Percentiles rank a stretch among this genome's conserved stretches.
Evolutionary conservation across 2,329 filamentous ascomycete genomes (phyloP).

Genomic region (Claviceps pazoutovae): DNA sequence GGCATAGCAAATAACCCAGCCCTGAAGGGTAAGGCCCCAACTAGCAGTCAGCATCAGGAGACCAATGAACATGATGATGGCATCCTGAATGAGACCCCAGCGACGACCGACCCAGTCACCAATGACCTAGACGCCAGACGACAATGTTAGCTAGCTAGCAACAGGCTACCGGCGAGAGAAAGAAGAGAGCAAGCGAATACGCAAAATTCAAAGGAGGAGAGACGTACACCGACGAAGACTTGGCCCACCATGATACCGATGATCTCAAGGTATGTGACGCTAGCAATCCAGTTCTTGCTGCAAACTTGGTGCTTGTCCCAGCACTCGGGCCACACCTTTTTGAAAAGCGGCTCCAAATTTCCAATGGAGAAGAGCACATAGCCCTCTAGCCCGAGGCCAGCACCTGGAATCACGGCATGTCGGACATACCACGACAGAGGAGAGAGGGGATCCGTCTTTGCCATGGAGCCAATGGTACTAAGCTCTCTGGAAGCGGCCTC

Average conservation of each 20-base stretch:
- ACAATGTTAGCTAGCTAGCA: not conserved
- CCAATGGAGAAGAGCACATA: constrained; percentile 97
- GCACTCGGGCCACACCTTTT: constrained; percentile 60
- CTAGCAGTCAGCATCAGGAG: constrained; percentile 81
- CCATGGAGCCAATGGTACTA: constrained; percentile 55
- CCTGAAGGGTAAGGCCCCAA: constrained; percentile 76
- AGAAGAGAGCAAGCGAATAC: not conserved
- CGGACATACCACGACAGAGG: constrained; percentile 77
- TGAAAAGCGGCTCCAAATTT: constrained; percentile 74
- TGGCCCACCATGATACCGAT: constrained; percentile 92
- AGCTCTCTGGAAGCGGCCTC: constrained; percentile 58
- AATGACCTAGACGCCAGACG: constrained; percentile 27
- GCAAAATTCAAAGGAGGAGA: not conserved
- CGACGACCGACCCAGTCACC: constrained; percentile 73
- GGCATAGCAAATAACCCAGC: constrained; percentile 95
- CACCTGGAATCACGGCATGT: constrained; percentile 84
- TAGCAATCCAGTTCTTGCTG: constrained; percentile 64
- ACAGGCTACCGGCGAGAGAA: not conserved
- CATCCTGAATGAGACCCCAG: constrained; percentile 93
- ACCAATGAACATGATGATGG: constrained; percentile 83
- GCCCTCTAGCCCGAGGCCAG: constrained; percentile 82
- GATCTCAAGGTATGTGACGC: constrained; percentile 85
- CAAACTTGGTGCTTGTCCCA: constrained; percentile 59
- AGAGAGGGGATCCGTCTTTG: constrained; percentile 73
- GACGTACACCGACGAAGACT: constrained; percentile 63